Evolutionary conservation across 164 flowering plant species (phyloP), one percentile per base, ranked within the genome.

Genomic region (Tinospora cordifolia): DNA sequence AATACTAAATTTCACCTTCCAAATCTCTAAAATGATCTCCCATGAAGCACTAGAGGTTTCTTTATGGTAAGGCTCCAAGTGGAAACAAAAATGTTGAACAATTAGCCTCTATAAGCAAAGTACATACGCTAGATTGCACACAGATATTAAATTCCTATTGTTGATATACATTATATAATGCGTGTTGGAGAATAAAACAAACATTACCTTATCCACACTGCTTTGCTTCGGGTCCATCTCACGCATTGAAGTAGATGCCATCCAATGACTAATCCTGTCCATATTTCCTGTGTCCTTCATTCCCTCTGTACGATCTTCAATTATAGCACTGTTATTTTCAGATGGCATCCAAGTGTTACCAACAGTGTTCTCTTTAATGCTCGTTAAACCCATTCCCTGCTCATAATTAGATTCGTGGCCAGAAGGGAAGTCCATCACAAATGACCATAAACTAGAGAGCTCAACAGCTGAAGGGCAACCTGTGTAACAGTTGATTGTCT

Each of bases 381-480:
- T 87, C 91, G 90, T 90, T 75, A 81, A 76, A 65, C 92, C 85
- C 78, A 88, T 67, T 63, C 82, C 88, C 74, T 84, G 82, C 79
- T 91, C 89, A 73, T 89, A 87, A 54, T 77, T 71, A 39, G 87
- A 76, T 75, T 85, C 87, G 3, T 76, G 85, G 8, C 47, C 74
- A 24, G 87, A 72, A 74, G 87, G 83, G 62, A 75, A 72, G 38
- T 88, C 87, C 24, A 79, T 68, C 36, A 85, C 72, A 77, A 89
- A 91, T 44, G 98, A 81, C 97, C 96, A 93, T 15, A 93, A 78
- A 8, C 84, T 76, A 75, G 94, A 85, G 63, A 91, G 87, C 62
- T 90, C 96, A 0, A 87, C 72, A 17, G 94, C 82, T 3, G 98
- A 88, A 34, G 97, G 98, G 71, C 97, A 93, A 17, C 94, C 98